Evolutionary conservation across 208 protist genomes (phyloP), one percentile per base, ranked within the genome.

Genomic region (Leishmania gerbilli): DNA sequence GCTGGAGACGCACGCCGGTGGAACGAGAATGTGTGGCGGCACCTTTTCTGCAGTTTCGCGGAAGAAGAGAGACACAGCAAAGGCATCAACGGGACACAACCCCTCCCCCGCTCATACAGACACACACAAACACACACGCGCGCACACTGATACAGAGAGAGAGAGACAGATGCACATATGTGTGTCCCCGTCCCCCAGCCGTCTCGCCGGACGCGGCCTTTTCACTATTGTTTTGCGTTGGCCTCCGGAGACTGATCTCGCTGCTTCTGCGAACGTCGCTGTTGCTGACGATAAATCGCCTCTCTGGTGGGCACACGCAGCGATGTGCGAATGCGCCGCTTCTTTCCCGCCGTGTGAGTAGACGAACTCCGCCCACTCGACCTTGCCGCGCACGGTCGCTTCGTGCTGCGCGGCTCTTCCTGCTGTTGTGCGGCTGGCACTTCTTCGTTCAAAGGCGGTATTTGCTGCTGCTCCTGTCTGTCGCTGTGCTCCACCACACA

Each of bases 291-390:
- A 56, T 21, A 56, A 55, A 21, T 42, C 51, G 31, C n/a, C 53
- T 51, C 51, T 62, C 34, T 76, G 17, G 51, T 62, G n/a, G 72
- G n/a, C 15, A 62, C 34, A 24, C 72, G 72, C 51, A 51, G 40
- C 19, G 72, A 76, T 19, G 72, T 58, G 51, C 72, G 72, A 58
- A 62, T 56, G 31, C 72, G 72, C 72, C n/a, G 31, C 34, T 34
- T 75, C n/a, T 51, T 42, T 37, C 47, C 19, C 6, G n/a, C n/a
- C 5, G 71, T 37, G 34, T 15, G 49, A 15, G 47, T 34, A 55
- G 47, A 45, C 47, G 45, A 51, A 6, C n/a, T 60, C 31, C n/a
- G 21, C 27, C 15, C 11, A 5, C 1, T 58, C 31, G 9, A 15
- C 15, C 27, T 27, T 56, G 27, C 71, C 11, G 31, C 27, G 15